phyloP scores from a whole-genome alignment of 2,329 filamentous ascomycete species.

The Pseudovirgaria hyperparasitica region DNA sequence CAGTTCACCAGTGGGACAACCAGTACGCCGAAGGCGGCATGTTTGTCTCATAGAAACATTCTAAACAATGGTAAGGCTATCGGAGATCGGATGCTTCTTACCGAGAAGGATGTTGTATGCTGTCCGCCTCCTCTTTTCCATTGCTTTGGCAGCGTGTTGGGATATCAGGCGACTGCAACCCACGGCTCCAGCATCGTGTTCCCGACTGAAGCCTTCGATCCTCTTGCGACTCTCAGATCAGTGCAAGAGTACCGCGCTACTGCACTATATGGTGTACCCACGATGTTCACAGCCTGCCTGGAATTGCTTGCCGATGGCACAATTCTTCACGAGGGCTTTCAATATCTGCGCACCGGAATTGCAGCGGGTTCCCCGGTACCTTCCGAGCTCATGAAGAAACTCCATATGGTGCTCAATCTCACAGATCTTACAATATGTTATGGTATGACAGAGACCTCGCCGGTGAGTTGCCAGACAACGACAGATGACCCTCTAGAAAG shows the following conservation, averaged over 20 bases:
- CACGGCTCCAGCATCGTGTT: constrained; percentile 73
- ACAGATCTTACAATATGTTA: constrained; percentile 85
- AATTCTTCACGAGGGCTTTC: constrained; percentile 37
- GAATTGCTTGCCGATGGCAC: constrained; percentile 52
- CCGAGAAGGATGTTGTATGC: constrained; percentile 53
- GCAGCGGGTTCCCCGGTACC: constrained; percentile 81
- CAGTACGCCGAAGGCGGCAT: constrained; percentile 24
- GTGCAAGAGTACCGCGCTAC: constrained; percentile 52
- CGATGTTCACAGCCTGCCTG: constrained; percentile 86
- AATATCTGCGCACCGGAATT: constrained; percentile 73
- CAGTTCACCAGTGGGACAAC: constrained; percentile 27
- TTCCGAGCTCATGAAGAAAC: constrained; percentile 61
- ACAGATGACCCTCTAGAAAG: constrained; percentile 62
- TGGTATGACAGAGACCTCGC: constrained; percentile 85
- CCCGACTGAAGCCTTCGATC: constrained; percentile 77
- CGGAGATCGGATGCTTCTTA: constrained; percentile 72
- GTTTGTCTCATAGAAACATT: constrained; percentile 60
- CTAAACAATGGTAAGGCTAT: constrained; percentile 87
- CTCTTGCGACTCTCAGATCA: constrained; percentile 52
- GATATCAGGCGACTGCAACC: constrained; percentile 92
- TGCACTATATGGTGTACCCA: constrained; percentile 77
- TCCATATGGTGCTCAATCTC: constrained; percentile 64
- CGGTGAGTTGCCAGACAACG: constrained; percentile 65
- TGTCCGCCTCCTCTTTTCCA: constrained; percentile 47
- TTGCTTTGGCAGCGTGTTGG: constrained; percentile 83